Percentiles rank a stretch among this genome's conserved stretches.
These are phyloP conservation scores for Debaryomyces fabryi DNA, from an alignment of 1,139 yeast species.

Conservation along the genomic window DNA sequence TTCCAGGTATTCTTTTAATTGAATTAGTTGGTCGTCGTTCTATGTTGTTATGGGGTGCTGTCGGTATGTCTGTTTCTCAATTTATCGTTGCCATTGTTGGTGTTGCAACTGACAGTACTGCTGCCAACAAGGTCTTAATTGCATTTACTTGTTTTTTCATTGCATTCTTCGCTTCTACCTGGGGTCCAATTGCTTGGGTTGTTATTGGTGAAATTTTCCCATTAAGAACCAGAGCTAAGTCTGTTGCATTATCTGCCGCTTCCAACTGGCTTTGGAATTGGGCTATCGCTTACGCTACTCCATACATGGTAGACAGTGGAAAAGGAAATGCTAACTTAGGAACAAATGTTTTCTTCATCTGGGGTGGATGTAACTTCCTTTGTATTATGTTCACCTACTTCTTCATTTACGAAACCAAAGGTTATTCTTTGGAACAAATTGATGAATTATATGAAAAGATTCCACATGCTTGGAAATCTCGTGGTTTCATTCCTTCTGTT, in stretches of 20 bases:
- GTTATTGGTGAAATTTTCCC: slow-evolving; percentile 69
- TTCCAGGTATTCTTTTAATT: slow-evolving; percentile 41
- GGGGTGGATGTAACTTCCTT: slow-evolving; percentile 52
- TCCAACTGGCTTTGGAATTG: slow-evolving; percentile 76
- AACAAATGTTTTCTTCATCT: slow-evolving; percentile 68
- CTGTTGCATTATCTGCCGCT: slow-evolving; percentile 67
- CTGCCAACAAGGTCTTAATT: slow-evolving; percentile 59
- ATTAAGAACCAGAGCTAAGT: slow-evolving; percentile 66
- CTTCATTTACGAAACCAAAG: slow-evolving; percentile 73
- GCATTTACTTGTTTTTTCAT: slow-evolving; percentile 69
- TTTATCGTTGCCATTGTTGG: slow-evolving; percentile 72
- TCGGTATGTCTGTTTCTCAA: slow-evolving; percentile 66
- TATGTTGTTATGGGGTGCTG: slow-evolving; percentile 53
- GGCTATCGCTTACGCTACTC: slow-evolving; percentile 68
- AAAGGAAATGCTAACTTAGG: slow-evolving; percentile 64
- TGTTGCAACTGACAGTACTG: slow-evolving; percentile 37
- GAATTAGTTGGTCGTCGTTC: slow-evolving; percentile 43
- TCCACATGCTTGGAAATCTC: slow-evolving; percentile 37
- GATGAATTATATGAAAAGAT: slow-evolving; percentile 43
- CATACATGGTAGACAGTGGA: slow-evolving; percentile 64
- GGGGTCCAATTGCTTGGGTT: slow-evolving; percentile 81
- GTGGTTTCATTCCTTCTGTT: slow-evolving; percentile 31
- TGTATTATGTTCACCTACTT: slow-evolving; percentile 62
- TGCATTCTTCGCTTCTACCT: slow-evolving; percentile 68
- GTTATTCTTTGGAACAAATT: slow-evolving; percentile 73